Base-by-base conservation (phyloP, 2,329 filamentous ascomycete species). In the Microcyclospora pomicola region DNA sequence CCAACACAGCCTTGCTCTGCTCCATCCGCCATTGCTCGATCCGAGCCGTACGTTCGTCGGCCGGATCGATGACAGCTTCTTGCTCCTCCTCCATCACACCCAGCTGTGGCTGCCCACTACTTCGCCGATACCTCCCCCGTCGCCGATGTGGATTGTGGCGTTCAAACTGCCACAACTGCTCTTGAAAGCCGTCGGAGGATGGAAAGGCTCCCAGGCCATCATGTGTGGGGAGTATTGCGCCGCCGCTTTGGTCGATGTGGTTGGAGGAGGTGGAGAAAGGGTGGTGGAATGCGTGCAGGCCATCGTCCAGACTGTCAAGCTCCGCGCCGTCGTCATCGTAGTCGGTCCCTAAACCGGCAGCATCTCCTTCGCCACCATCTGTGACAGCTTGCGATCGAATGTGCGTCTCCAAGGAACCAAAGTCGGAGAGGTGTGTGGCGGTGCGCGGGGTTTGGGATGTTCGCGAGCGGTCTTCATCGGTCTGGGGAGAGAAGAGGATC, bases 11-110 rank as follows among this genome's bases (percentile, higher is more conserved):
- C 41, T 75, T 75, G 58, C 86, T 94, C 58, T 98, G 87, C 53
- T 96, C 88, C 53, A 92, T 63, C 39, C 87, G 75, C 91, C 91
- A 98, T 36, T 75, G 73, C 60, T 96, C 88, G 54, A 98, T 93
- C 42, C 88, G 74, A 49, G 79, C 75, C 55, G 79, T 81, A 54
- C 81, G 79, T 49, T 94, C 85, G 31, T 73, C 66, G 46, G 64
- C 62, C 7, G 85, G 80, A 31, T 77, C 72, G 12, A 48, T n/a
- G 33, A 65, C 58, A 14, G 64, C 58, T 33, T 60, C 52, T 47
- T 75, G 65, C 42, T 71, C 67, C 47, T 75, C 65, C 42, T 71
- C 67, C 31, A 77, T 58, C 9, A 66, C 63, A 47, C 75, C 72
- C 10, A 77, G 50, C 40, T 69, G 65, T 41, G 66, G 62, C 54